Base-by-base conservation (phyloP, 257 asterid species). In the Lantana camara region DNA sequence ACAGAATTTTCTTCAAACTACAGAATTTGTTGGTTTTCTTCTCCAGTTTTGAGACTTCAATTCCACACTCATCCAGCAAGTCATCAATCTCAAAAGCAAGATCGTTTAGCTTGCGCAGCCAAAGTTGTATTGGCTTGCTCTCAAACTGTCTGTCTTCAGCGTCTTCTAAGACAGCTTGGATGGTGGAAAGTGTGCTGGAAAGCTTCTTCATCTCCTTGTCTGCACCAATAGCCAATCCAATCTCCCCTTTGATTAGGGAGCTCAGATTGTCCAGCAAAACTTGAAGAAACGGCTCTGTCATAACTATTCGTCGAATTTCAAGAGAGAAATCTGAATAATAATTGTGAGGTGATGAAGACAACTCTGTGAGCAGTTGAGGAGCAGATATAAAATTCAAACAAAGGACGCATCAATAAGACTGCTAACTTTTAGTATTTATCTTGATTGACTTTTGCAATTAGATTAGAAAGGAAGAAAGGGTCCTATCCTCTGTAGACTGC, bases 121-220 rank as follows among this genome's bases (percentile, higher is more conserved):
- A 46, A 19, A 16, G 49, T 55, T 32, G 64, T 14, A 66, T 44
- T 0, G 48, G n/a, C 21, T 42, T 53, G 63, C 46, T 40, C 4
- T 24, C 62, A 19, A 40, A 15, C 9, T 67, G 72, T 44, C 45
- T 51, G 11, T 42, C 49, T 21, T 65, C 57, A 5, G 70, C 76
- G 27, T 69, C 72, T 60, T 64, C 67, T 4, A 69, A 30, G 53
- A 65, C 73, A 0, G 64, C 51, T 16, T 69, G 73, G 66, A 69
- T 60, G 10, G 70, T 8, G 53, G 70, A 52, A 51, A 75, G 73
- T 17, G 11, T 56, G 62, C 71, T 65, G 30, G 75, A 57, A 2
- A 73, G 68, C 55, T 69, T 74, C 23, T 60, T 55, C 66, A 66
- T 64, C 22, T 69, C 66, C 34, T 69, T 32, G 19, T 70, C 72